Base-by-base conservation (phyloP, 805 yeast species). In the Nakazawaea pomicola region DNA sequence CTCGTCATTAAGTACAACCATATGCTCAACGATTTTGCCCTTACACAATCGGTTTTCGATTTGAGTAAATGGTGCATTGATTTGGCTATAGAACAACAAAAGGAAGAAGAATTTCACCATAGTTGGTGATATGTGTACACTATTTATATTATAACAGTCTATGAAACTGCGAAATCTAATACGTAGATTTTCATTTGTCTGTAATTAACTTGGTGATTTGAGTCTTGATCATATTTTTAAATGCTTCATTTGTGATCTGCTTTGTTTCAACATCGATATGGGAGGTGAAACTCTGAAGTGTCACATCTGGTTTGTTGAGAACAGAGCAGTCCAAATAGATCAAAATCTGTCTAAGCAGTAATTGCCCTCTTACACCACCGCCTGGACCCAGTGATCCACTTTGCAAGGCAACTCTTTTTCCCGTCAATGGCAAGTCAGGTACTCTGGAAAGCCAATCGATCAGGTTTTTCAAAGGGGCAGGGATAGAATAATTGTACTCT, bases 51-150 rank as follows among this genome's bases (percentile, higher is more conserved):
- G 35, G 84, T 83, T 4, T 76, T 76, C 52, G 76, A 75, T 47
- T 64, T 83, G 47, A 87, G 87, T 14, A 80, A 80, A 53, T 78
- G 86, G 80, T 83, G 83, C 20, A 69, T 80, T 42, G 89, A 82
- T 49, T 71, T 71, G 23, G 82, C 82, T 12, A 64, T 76, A 40
- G 78, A 76, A 14, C 76, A 74, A 43, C 67, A 66, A 45, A 63
- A 57, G 40, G 60, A 60, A 41, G 47, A 47, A 30, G 41, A 43
- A 33, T 27, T 38, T 18, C 20, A 16, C 18, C 9, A 32, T 14
- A 33, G n/a, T 15, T 23, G 28, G 30, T 14, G 16, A 12, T n/a
- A 28, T 14, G 30, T 23, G n/a, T n/a, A n/a, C n/a, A n/a, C n/a
- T n/a, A n/a, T n/a, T n/a, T n/a, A n/a, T n/a, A n/a, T n/a, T n/a